A percentile compares a stretch with the other conserved stretches of the same genome.
Evolutionary conservation across 108 stramenopile genomes (phyloP).

Genomic region (Fragilaria radians): DNA sequence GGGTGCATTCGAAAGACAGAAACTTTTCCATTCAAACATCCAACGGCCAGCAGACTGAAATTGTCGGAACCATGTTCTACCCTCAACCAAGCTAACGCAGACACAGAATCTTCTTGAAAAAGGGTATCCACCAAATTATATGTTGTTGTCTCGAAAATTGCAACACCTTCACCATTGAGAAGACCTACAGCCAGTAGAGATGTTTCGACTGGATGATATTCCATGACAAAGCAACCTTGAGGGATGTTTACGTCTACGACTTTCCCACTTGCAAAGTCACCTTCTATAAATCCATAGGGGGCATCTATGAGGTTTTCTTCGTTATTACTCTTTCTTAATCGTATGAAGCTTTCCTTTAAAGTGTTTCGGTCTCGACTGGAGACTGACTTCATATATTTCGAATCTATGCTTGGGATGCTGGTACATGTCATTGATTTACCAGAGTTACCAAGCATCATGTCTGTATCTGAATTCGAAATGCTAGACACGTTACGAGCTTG

Average conservation of each 20-base stretch:
- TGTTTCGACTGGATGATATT: slow-evolving; percentile 3
- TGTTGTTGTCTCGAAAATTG: slow-evolving; percentile 14
- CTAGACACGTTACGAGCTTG: background rate
- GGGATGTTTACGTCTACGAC: slow-evolving; percentile 1
- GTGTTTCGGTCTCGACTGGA: background rate
- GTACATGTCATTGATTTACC: no score
- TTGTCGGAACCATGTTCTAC: background rate
- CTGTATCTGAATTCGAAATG: background rate
- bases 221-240: slow-evolving; percentile 16
- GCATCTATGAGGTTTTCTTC: background rate
- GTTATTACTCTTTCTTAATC: background rate
- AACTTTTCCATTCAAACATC: slow-evolving; percentile 16
- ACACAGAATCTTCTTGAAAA: slow-evolving; percentile 9
- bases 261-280: slow-evolving; percentile 17
- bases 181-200: slow-evolving; percentile 20
- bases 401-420: background rate
- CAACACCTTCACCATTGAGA: slow-evolving; percentile 8
- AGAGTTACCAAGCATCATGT: background rate
- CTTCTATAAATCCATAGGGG: slow-evolving; percentile 10
- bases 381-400: background rate
- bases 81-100: slow-evolving; percentile 19
- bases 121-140: slow-evolving; percentile 6
- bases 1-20: slow-evolving; percentile 8
- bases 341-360: background rate
- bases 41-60: slow-evolving; percentile 13